Base-by-base conservation (phyloP, 495 filamentous ascomycete genomes). In the Penicillium nucicola region DNA sequence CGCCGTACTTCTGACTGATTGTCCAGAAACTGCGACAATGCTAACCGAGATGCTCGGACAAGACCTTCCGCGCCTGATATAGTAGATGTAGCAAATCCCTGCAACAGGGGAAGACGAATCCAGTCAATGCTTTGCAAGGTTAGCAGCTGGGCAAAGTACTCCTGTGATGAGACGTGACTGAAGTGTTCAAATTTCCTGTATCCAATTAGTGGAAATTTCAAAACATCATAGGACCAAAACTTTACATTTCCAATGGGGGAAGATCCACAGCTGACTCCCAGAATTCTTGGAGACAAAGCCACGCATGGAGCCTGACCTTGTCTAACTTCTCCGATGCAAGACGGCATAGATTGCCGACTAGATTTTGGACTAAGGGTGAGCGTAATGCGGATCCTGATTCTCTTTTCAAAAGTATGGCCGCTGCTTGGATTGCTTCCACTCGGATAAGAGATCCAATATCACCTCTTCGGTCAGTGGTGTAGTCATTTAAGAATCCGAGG, bases 251-350 rank as follows among this genome's bases (percentile, higher is more conserved):
- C 36, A 77, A 46, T 4, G 59, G 54, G 23, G 72, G 68, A 10
- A 75, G 62, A 11, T 66, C 58, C 3, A 22, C 28, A 1, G 64
- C 37, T 31, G 57, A 54, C 23, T 67, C 61, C 77, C 75, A 79
- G 45, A 61, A 71, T 1, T 18, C 48, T 48, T 74, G 75, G 8
- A 79, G 48, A 54, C 72, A 74, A 32, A 60, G 62, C 63, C 77
- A 79, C 28, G 90, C 91, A 57, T 84, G 81, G 2, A 80, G 65
- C 32, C 93, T 81, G 25, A 97, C 83, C 50, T 90, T 87, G 62
- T 98, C 93, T 4, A 97, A 77, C 63, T 95, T 95, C 67, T 97
- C 93, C 0, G 85, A 79, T 17, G 88, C 84, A 20, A 96, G 69
- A 10, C 90, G 77, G 40, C 85, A 74, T 8, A 96, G 70, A 35